Conservation (phyloP, 148 eudicot species). For the Camellia sinensis region DNA sequence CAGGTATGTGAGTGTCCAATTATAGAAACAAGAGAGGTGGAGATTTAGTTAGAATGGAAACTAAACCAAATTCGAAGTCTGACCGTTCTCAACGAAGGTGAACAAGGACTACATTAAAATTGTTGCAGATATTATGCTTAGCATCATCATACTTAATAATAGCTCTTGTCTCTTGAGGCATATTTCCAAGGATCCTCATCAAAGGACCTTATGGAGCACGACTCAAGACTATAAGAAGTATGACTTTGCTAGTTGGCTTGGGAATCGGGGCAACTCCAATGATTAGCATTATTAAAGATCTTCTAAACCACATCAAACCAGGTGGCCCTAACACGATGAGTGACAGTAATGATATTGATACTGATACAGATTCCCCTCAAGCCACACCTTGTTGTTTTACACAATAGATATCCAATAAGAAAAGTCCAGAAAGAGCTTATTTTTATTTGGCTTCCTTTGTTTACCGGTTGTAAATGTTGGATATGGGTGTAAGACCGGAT, state of each 20-base stretch:
- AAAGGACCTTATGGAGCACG: conserved; percentile 97
- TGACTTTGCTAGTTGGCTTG: conserved; percentile 76
- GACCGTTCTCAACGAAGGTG: conserved; percentile 47
- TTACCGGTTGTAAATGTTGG: too few relatives aligned
- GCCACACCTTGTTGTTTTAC: not conserved
- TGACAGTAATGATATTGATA: not conserved
- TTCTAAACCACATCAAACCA: conserved; percentile 53
- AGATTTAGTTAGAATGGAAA: conserved; percentile 65
- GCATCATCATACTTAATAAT: not conserved
- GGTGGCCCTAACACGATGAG: conserved; percentile 17
- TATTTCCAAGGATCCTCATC: conserved; percentile 71
- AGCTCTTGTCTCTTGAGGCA: conserved; percentile 25
- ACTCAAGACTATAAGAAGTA: conserved; percentile 85
- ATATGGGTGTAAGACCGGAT: too few relatives aligned
- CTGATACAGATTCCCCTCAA: not conserved
- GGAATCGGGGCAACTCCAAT: conserved; percentile 99
- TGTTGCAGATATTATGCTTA: not conserved
- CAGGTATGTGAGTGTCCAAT: conserved; percentile 63
- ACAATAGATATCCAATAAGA: conserved; percentile 29
- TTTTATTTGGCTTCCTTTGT: conserved; percentile 55
- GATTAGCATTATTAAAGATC: conserved; percentile 88
- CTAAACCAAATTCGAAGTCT: conserved; percentile 38
- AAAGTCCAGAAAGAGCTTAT: conserved; percentile 79
- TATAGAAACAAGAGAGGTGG: conserved; percentile 42
- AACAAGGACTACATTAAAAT: conserved; percentile 10